A percentile compares a stretch with the other conserved stretches of the same genome.
phyloP scores from a whole-genome alignment of 2,329 filamentous ascomycete species.

The Aspergillus sp. region DNA sequence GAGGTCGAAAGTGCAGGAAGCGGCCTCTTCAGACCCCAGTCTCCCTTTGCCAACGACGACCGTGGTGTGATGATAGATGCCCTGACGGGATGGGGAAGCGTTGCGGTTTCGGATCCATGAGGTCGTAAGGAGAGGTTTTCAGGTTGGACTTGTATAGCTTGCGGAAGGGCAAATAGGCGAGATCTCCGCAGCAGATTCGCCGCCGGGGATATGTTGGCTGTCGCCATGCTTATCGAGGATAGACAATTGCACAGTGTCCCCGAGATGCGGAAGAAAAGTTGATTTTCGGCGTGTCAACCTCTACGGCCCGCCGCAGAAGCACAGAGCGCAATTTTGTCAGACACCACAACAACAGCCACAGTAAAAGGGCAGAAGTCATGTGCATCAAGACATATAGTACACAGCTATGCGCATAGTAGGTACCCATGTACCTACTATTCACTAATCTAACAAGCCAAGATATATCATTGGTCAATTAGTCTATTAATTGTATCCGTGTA shows the following conservation, averaged over 20 bases:
- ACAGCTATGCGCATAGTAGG: too few relatives aligned
- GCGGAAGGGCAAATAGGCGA: conserved; percentile 85
- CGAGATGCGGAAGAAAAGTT: conserved; percentile 39
- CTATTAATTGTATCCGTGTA: too few relatives aligned
- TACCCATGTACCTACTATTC: too few relatives aligned
- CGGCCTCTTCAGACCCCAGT: conserved; percentile 91
- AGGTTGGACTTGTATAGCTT: conserved; percentile 68
- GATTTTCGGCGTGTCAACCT: conserved; percentile 26
- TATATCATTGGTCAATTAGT: too few relatives aligned
- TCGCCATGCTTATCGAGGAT: conserved; percentile 44
- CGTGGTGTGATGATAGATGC: conserved; percentile 80
- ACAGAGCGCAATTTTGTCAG: conserved; percentile 22
- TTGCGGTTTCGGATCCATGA: conserved; percentile 69
- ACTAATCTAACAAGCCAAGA: too few relatives aligned
- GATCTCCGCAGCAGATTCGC: conserved; percentile 79
- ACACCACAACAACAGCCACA: too few relatives aligned
- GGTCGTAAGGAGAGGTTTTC: conserved; percentile 53
- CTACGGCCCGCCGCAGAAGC: conserved; percentile 31
- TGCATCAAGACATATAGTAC: too few relatives aligned
- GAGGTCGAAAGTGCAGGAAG: conserved; percentile 77
- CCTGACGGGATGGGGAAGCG: conserved; percentile 76
- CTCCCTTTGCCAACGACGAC: conserved; percentile 73
- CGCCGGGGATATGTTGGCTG: conserved; percentile 59
- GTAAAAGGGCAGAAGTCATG: too few relatives aligned
- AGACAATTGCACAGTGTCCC: conserved; percentile 27